Base-by-base conservation (phyloP, 2,329 filamentous ascomycete genomes). In the Microdochium paspali region DNA sequence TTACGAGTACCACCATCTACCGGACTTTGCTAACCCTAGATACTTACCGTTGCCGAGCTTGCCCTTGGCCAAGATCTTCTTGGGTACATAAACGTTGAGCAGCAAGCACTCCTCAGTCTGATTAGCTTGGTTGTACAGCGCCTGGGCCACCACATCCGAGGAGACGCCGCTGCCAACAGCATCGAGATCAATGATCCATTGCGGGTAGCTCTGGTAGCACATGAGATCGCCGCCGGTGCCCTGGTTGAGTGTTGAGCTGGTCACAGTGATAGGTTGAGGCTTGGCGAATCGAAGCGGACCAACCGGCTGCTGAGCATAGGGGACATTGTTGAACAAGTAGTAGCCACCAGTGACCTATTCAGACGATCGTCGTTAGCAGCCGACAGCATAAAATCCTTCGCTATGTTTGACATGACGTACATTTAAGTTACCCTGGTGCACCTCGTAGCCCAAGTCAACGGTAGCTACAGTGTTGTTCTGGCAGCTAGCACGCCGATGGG, bases 221-320 rank as follows among this genome's bases (percentile, higher is more conserved):
- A 21, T n/a, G 18, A 40, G 6, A 21, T 40, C 18, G 35, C 35
- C 35, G 20, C 35, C 35, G 35, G 6, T 21, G 12, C 35, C 35
- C 6, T 10, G n/a, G 18, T 40, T 40, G 35, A 40, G 13, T 7
- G 35, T 40, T 9, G 35, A 21, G 35, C 35, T 40, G 35, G 10
- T 21, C 39, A 68, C 64, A 6, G 72, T 77, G 15, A 87, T 66
- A 6, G 74, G 69, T 57, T 80, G 74, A 1, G 87, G 87, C 6
- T 84, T 82, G 58, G 77, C 82, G 28, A 93, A 74, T 15, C 87
- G 80, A 23, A 88, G 68, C 3, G 70, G 61, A 0, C 83, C 84
- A 0, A 77, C 72, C 0, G 87, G 87, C 2, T 85, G 75, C 51
- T 87, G 70, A 2, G 86, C 85, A 58, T 82, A 93, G 3, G 86